A percentile compares a stretch with the other conserved stretches of the same genome.
Evolutionary conservation across 2,329 filamentous ascomycete genomes (phyloP).

Genomic region (Akanthomyces lecanii): DNA sequence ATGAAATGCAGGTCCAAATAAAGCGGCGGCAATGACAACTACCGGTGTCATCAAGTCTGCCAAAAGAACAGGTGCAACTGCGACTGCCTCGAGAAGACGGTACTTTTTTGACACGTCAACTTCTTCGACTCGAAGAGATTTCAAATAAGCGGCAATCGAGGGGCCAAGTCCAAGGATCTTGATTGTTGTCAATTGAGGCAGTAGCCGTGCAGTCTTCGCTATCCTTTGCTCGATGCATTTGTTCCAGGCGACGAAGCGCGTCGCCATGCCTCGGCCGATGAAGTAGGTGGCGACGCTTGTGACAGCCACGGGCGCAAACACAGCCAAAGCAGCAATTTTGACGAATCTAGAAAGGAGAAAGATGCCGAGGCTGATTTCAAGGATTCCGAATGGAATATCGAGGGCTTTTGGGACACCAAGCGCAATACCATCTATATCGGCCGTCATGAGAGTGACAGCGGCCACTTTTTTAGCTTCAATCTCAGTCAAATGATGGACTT

Average conservation of each 20-base stretch:
- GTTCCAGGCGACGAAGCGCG: neutral
- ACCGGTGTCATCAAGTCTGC: neutral
- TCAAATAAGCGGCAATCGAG: neutral
- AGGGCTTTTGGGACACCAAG: neutral
- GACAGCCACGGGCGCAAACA: neutral
- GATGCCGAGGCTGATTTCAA: neutral
- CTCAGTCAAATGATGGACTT: no score
- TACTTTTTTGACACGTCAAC: no score
- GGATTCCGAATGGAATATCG: neutral
- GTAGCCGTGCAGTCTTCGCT: neutral
- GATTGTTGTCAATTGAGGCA: neutral
- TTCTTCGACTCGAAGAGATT: neutral
- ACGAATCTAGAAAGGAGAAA: neutral
- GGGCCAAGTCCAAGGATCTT: slow-evolving; percentile 7
- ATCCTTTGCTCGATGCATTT: neutral
- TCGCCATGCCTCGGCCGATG: neutral
- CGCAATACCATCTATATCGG: neutral
- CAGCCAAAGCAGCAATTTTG: neutral
- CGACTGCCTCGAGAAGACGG: no score
- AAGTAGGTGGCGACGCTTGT: neutral
- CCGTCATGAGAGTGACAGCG: slow-evolving; percentile 1
- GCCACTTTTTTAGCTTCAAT: slow-evolving; percentile 26
- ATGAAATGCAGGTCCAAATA: neutral
- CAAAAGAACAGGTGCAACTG: no score
- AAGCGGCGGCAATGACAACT: neutral